Evolutionary conservation across 148 eudicot species (phyloP).

Genomic region (Chenopodium formosanum): DNA sequence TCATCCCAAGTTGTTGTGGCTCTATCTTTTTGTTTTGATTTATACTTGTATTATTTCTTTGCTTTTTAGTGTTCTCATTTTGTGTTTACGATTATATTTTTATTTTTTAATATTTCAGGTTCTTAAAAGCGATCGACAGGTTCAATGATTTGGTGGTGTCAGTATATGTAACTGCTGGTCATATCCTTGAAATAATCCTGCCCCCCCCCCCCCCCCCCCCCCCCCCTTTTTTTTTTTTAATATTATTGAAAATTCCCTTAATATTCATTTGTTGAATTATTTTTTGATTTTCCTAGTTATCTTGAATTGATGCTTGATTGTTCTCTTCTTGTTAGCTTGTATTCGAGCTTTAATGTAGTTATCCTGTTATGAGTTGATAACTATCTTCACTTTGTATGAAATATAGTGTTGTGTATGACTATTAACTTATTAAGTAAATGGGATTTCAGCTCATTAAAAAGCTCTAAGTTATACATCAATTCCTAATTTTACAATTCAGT

Average conservation of each 20-base stretch:
- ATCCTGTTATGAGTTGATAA: background rate
- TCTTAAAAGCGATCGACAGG: conserved; percentile 89
- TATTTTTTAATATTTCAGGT: conserved; percentile 51
- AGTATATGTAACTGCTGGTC: conserved; percentile 97
- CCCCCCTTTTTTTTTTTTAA: too few relatives aligned
- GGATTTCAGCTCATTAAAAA: background rate
- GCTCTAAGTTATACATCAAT: too few relatives aligned
- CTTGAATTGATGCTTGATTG: background rate
- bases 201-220: too few relatives aligned
- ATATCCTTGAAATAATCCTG: conserved; percentile 60
- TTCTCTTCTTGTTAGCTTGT: background rate
- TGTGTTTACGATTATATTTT: background rate
- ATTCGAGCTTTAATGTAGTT: background rate
- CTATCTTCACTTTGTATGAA: background rate
- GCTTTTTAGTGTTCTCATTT: background rate
- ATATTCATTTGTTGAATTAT: background rate
- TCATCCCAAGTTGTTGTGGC: background rate
- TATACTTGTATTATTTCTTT: background rate
- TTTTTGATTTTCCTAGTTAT: background rate
- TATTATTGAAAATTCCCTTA: background rate
- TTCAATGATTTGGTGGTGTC: conserved; percentile 96
- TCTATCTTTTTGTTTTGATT: background rate
- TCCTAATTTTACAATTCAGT: background rate
- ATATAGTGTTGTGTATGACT: background rate
- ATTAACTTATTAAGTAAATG: background rate